These are phyloP conservation scores for Cordyceps cicadae DNA, from an alignment of 2,329 filamentous ascomycete species.

Conservation along the genomic window DNA sequence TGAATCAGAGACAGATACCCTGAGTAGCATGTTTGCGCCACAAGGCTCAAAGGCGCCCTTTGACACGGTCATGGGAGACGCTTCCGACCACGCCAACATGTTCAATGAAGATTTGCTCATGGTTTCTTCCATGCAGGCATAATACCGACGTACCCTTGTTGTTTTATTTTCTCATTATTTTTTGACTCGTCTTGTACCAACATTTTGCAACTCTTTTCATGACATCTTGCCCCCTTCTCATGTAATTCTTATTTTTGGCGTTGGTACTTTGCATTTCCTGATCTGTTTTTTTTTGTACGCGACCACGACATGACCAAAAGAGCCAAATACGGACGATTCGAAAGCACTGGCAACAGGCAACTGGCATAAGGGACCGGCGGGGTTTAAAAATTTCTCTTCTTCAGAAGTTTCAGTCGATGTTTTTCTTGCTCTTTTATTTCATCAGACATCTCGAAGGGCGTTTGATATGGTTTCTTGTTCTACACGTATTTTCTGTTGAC, in stretches of 20 bases:
- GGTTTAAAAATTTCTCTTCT: not conserved
- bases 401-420: too few relatives aligned
- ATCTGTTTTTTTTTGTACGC: not conserved
- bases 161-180: not conserved
- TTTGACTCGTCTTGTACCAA: not conserved
- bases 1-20: not conserved
- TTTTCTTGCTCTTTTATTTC: not conserved
- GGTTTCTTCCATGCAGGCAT: not conserved
- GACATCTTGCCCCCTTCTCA: not conserved
- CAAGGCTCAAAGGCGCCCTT: slow-evolving; percentile 1
- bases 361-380: not conserved
- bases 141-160: not conserved
- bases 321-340: not conserved
- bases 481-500: not conserved
- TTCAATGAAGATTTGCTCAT: slow-evolving; percentile 7
- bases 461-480: not conserved
- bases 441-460: not conserved
- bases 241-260: not conserved
- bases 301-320: slow-evolving; percentile 9
- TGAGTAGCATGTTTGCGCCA: not conserved
- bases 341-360: slow-evolving; percentile 8
- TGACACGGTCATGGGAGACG: not conserved
- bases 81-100: not conserved
- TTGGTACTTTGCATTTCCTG: not conserved
- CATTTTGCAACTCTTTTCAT: not conserved